Conservation (phyloP, 2,329 filamentous ascomycete genomes). For the Proliferodiscus dingleyae region DNA sequence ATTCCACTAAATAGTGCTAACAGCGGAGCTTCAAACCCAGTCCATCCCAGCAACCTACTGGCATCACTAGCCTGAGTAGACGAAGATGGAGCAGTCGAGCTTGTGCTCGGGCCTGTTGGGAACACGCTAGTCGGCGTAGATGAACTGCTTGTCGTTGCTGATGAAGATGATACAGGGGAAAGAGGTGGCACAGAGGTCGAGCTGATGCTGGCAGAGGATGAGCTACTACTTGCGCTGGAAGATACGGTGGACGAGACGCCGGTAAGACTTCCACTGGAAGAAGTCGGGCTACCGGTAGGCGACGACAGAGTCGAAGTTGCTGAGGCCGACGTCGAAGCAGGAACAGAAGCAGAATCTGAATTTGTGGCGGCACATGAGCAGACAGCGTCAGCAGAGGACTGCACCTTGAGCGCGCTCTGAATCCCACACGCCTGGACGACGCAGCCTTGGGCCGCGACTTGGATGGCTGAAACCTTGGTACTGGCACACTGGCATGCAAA, state of each 20-base stretch:
- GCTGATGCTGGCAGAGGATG: background rate
- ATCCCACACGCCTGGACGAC: constrained; percentile 3
- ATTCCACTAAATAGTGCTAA: background rate
- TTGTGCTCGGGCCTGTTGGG: background rate
- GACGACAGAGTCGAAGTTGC: background rate
- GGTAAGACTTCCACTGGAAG: background rate
- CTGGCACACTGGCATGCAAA: constrained; percentile 6
- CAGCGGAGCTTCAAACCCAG: background rate
- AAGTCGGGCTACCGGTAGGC: background rate
- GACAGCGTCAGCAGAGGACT: constrained; percentile 4
- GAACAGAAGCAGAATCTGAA: background rate
- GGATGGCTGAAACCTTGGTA: background rate
- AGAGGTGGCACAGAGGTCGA: no score
- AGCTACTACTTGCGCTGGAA: background rate
- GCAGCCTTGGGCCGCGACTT: constrained; percentile 1
- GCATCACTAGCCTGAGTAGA: no score
- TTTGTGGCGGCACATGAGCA: constrained; percentile 7
- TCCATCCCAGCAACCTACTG: background rate
- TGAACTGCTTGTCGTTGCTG: no score
- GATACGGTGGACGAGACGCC: background rate
- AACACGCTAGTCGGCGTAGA: no score
- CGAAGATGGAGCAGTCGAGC: background rate
- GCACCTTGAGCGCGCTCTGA: background rate
- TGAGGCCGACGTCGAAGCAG: constrained; percentile 1
- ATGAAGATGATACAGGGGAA: no score